These are phyloP conservation scores for Drechmeria coniospora DNA, from an alignment of 2,329 filamentous ascomycete genomes.

Conservation along the genomic window DNA sequence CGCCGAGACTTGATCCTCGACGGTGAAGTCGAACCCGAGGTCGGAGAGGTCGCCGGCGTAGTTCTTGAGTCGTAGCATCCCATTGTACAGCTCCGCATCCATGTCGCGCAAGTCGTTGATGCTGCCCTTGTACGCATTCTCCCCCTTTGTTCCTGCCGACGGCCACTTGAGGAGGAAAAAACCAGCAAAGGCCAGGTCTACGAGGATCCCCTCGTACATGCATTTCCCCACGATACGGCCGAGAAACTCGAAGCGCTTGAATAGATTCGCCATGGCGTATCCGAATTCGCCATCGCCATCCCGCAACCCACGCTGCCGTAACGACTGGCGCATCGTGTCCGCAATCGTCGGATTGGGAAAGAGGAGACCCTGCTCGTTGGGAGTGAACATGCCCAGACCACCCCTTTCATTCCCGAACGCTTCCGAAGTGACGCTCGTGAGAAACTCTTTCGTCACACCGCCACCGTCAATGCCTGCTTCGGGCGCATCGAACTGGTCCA, in stretches of 20 bases:
- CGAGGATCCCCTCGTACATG: constrained; percentile 88
- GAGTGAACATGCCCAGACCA: constrained; percentile 49
- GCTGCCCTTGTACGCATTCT: constrained; percentile 71
- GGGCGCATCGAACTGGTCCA: constrained; percentile 71
- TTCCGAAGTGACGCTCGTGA: constrained; percentile 75
- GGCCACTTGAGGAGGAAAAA: constrained; percentile 98
- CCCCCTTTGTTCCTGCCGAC: constrained; percentile 46
- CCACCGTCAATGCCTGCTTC: constrained; percentile 96
- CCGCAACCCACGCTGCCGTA: constrained; percentile 33
- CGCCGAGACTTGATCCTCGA: constrained; percentile 51
- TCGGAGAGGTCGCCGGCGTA: constrained; percentile 57
- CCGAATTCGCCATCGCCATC: constrained; percentile 43
- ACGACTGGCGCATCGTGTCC: constrained; percentile 48
- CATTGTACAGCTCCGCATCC: constrained; percentile 80
- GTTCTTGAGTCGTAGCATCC: constrained; percentile 70
- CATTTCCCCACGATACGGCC: constrained; percentile 92
- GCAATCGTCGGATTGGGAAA: constrained; percentile 74
- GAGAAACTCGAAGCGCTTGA: constrained; percentile 75
- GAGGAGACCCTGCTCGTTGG: constrained; percentile 72
- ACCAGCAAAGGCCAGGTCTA: constrained; percentile 82
- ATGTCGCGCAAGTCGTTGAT: constrained; percentile 89
- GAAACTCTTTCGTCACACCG: constrained; percentile 92
- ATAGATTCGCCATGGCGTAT: constrained; percentile 40
- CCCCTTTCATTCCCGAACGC: constrained; percentile 49
- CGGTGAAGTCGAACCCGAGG: constrained; percentile 75